A percentile compares a stretch with the other conserved stretches of the same genome.
phyloP scores from a whole-genome alignment of 805 yeast genomes.

The Saccharomycopsis sp. region DNA sequence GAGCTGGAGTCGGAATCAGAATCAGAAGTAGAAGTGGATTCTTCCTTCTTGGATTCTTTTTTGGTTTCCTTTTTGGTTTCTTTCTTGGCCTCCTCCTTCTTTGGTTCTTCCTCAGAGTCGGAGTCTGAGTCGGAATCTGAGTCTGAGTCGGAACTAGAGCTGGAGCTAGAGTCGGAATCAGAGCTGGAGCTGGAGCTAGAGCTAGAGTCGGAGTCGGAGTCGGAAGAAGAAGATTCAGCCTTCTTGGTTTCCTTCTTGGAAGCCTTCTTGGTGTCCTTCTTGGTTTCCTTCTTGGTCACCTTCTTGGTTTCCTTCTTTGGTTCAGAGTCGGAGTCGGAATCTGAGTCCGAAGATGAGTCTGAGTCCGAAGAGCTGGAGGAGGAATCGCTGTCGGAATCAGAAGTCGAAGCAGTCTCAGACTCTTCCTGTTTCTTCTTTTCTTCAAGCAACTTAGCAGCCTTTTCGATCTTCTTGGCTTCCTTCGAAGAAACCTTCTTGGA shows the following conservation, averaged over 20 bases:
- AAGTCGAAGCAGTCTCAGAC: constrained; percentile 28
- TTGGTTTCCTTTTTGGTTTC: constrained; percentile 14
- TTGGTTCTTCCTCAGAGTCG: constrained; percentile 19
- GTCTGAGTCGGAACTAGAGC: constrained; percentile 28
- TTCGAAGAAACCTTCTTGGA: constrained; percentile 25
- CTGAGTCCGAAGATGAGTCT: constrained; percentile 21
- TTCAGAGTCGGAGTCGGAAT: constrained; percentile 23
- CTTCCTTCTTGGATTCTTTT: constrained; percentile 16
- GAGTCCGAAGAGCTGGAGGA: constrained; percentile 22
- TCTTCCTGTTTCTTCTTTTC: constrained; percentile 24
- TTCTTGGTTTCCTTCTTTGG: constrained; percentile 24
- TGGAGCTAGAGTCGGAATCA: constrained; percentile 26
- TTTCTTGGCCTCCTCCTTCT: constrained; percentile 14
- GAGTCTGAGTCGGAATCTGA: constrained; percentile 23
- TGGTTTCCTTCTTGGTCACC: constrained; percentile 9
- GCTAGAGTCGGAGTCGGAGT: constrained; percentile 14
- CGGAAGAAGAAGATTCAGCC: constrained; percentile 7
- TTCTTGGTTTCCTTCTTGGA: constrained; percentile 10
- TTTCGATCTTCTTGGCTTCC: constrained; percentile 24
- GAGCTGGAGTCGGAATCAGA: constrained; percentile 14
- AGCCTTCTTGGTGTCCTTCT: constrained; percentile 7
- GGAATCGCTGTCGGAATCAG: constrained; percentile 26
- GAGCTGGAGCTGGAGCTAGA: constrained; percentile 19
- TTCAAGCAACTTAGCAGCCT: constrained; percentile 25
- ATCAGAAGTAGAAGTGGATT: constrained; percentile 22